phyloP scores from a whole-genome alignment of 2,329 filamentous ascomycete genomes.

The Metarhizium humberi region DNA sequence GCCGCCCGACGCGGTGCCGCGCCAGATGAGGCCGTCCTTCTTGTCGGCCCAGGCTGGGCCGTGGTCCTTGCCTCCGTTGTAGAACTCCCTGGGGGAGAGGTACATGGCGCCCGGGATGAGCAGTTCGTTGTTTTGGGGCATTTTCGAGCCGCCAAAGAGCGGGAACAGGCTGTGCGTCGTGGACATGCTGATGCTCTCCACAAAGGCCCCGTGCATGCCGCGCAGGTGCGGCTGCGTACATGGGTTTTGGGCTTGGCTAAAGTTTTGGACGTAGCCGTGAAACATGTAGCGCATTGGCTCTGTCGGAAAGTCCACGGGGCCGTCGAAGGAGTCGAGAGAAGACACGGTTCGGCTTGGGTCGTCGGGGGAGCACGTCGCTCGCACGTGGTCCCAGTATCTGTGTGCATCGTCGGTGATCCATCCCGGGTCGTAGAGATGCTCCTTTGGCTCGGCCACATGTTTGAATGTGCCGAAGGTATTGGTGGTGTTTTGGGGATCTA shows the following conservation, averaged over 20 bases:
- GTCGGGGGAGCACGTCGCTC: background rate
- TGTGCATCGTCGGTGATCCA: background rate
- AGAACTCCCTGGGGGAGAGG: constrained; percentile 39
- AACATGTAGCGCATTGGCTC: no score
- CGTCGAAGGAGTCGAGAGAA: constrained; percentile 18
- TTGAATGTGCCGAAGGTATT: no score
- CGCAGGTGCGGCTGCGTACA: constrained; percentile 42
- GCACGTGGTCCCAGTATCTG: background rate
- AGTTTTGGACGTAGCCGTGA: constrained; percentile 34
- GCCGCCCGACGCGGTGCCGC: constrained; percentile 48
- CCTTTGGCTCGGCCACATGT: no score
- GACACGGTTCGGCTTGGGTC: background rate
- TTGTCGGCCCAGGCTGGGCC: constrained; percentile 45
- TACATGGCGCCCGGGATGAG: constrained; percentile 54
- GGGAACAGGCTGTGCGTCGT: constrained; percentile 44
- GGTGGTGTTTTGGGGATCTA: no score
- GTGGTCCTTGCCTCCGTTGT: constrained; percentile 37
- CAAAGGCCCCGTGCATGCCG: constrained; percentile 42
- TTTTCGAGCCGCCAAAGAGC: constrained; percentile 50
- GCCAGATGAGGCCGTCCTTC: constrained; percentile 41
- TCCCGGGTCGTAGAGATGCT: constrained; percentile 10
- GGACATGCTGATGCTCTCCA: constrained; percentile 38
- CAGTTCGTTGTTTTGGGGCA: constrained; percentile 51
- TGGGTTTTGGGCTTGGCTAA: constrained; percentile 42
- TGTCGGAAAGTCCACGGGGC: constrained; percentile 15